A percentile compares a stretch with the other conserved stretches of the same genome.
Evolutionary conservation across 495 filamentous ascomycete genomes (phyloP).

Genomic region (Echria macrotheca): DNA sequence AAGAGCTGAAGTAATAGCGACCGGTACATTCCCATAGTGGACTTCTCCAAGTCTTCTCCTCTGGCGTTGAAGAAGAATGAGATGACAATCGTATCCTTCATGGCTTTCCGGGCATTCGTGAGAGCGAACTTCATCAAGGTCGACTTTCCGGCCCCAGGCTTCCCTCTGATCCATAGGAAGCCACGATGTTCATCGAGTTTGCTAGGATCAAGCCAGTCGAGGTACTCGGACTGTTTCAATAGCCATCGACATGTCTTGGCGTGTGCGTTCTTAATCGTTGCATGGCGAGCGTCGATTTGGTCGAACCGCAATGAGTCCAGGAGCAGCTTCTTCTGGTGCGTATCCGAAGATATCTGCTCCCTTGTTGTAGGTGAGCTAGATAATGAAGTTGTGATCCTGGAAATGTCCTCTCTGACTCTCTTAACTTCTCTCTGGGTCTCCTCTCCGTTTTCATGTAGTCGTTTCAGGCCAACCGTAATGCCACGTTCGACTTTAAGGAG

Average conservation of each 20-base stretch:
- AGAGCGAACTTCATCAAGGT: constrained; percentile 26
- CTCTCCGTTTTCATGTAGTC: too few species aligned
- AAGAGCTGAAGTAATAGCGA: constrained; percentile 40
- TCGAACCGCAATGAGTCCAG: constrained; percentile 32
- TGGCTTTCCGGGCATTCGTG: constrained; percentile 19
- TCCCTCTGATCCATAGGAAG: constrained; percentile 54
- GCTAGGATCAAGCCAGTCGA: constrained; percentile 39
- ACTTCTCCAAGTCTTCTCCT: constrained; percentile 44
- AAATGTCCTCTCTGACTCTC: too few species aligned
- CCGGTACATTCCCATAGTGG: constrained; percentile 50
- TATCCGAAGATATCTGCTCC: too few species aligned
- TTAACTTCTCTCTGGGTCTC: too few species aligned
- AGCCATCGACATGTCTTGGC: constrained; percentile 48
- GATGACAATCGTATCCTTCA: constrained; percentile 11
- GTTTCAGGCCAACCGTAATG: too few species aligned
- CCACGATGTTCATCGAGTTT: constrained; percentile 38
- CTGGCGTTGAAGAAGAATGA: constrained; percentile 33
- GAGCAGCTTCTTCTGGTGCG: constrained; percentile 1
- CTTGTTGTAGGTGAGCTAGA: too few species aligned
- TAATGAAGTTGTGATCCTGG: too few species aligned
- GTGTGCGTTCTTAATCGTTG: constrained; percentile 31
- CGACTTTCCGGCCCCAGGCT: constrained; percentile 54
- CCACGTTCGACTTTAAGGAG: too few species aligned
- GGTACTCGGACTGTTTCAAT: constrained; percentile 34
- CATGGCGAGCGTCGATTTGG: constrained; percentile 34